Conservation (phyloP, 73 alveolate genomes). For the Blepharisma japonicum region DNA sequence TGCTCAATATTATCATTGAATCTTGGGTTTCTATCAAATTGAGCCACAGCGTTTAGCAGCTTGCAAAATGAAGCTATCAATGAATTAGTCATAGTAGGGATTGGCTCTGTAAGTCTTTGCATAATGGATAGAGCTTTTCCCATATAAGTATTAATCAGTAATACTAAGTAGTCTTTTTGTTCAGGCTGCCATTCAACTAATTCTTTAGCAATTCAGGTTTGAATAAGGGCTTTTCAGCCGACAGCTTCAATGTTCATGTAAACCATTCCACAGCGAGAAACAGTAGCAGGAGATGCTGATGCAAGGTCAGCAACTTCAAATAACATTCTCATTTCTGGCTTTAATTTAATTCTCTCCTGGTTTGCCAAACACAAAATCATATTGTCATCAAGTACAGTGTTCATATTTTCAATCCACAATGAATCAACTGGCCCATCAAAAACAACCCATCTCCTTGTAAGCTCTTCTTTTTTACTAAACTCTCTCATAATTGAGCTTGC, state of each 20-base stretch:
- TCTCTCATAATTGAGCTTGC: slow-evolving; percentile 90
- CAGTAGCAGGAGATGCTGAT: slow-evolving; percentile 97
- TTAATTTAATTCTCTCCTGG: slow-evolving; percentile 82
- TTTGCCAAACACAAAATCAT: slow-evolving; percentile 93
- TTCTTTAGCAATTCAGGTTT: slow-evolving; percentile 91
- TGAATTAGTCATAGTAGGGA: slow-evolving; percentile 45
- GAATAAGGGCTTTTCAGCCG: slow-evolving; percentile 91
- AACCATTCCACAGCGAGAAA: slow-evolving; percentile 96
- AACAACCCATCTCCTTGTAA: slow-evolving; percentile 85
- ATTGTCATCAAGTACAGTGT: slow-evolving; percentile 98
- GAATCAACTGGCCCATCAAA: slow-evolving; percentile 99
- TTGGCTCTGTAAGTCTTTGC: slow-evolving; percentile 51
- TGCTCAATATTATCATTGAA: neutral
- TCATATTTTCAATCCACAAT: slow-evolving; percentile 97
- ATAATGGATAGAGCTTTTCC: slow-evolving; percentile 1
- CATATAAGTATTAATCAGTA: slow-evolving; percentile 43
- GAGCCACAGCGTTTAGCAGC: neutral
- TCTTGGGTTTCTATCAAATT: neutral
- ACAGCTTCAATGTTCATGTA: slow-evolving; percentile 75
- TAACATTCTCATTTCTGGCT: slow-evolving; percentile 89
- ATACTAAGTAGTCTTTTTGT: slow-evolving; percentile 46
- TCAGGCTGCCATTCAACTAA: slow-evolving; percentile 79
- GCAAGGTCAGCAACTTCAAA: slow-evolving; percentile 90
- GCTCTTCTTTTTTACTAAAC: slow-evolving; percentile 79
- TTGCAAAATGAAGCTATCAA: neutral